phyloP scores from a whole-genome alignment of 1,284 basidiomycete genomes.

The Rhodotorula sp. region DNA sequence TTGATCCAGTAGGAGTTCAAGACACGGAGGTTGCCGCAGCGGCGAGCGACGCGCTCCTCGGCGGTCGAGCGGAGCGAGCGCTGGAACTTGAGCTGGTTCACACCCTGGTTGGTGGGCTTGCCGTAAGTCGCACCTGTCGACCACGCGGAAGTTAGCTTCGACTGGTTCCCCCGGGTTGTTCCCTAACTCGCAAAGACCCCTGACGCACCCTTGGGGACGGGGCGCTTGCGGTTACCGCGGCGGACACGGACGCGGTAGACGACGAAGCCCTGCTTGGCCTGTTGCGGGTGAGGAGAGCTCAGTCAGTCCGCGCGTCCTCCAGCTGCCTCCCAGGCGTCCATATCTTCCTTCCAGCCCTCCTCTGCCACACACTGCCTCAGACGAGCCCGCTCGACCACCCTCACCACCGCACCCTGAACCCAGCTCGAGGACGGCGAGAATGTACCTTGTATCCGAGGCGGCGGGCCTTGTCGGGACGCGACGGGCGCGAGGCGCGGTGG shows the following conservation, averaged over 20 bases:
- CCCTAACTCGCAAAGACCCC: not conserved
- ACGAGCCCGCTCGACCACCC: not conserved
- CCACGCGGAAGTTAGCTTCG: not conserved
- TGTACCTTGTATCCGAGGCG: slow-evolving; percentile 86
- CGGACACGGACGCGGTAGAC: slow-evolving; percentile 97
- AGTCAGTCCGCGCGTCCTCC: not conserved
- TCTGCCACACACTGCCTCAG: not conserved
- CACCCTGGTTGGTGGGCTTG: slow-evolving; percentile 99
- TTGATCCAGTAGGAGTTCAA: slow-evolving; percentile 93
- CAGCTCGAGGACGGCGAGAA: not conserved
- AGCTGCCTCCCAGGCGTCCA: not conserved
- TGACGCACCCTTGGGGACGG: slow-evolving; percentile 80
- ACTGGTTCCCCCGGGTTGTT: not conserved
- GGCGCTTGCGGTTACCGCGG: slow-evolving; percentile 99
- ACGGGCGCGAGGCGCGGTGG: slow-evolving; percentile 95
- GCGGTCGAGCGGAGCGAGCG: slow-evolving; percentile 88
- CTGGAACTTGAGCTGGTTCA: slow-evolving; percentile 99
- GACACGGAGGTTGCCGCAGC: slow-evolving; percentile 94
- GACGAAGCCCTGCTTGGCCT: slow-evolving; percentile 98
- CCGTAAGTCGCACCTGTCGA: slow-evolving; percentile 85
- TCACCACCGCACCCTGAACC: not conserved
- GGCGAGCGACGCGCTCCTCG: slow-evolving; percentile 95
- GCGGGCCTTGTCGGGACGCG: slow-evolving; percentile 98
- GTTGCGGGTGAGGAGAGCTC: not conserved
- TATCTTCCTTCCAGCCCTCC: not conserved